Base-by-base conservation (phyloP, 1,284 basidiomycete species). In the Lentinus polychrous region DNA sequence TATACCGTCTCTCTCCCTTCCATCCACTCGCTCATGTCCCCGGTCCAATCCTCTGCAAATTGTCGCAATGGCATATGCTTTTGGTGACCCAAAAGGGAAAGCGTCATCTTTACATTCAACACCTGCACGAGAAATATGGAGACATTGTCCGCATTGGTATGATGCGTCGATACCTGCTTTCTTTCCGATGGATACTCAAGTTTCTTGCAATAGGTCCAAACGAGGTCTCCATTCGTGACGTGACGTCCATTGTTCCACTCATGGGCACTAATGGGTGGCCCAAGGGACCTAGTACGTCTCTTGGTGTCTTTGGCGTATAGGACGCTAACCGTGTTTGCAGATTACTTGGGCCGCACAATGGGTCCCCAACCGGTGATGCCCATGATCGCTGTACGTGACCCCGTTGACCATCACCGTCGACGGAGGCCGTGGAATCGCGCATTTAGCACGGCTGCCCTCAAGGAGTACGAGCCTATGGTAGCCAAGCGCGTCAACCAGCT, bases 381-480 rank as follows among this genome's bases (percentile, higher is more conserved):
- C 2, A 31, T 55, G 7, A 36, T 51, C 8, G 44, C 23, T 4
- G 14, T 35, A 18, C 45, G 50, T 2, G 51, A 56, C 31, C 37
- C 50, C 12, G 36, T 17, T 1, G 43, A 47, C 17, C 56, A 57
- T 32, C 45, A 45, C 14, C 43, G 22, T 3, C 50, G 56, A 14
- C 43, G 56, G 11, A 51, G 36, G 45, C 49, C 50, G 1, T 57
- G 56, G 54, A 54, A 51, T 37, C 54, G 56, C 18, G 56, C 49
- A 10, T 57, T 57, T 23, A 54, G 42, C 34, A 48, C 38, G 20
- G 22, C 47, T 2, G 50, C 50, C 8, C 24, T 57, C 36, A 56
- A 53, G 42, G 52, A 51, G 18, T 57, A 55, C 34, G 50, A 56
- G 23, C 40, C 40, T 2, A 46, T 52, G 15, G 17, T 55, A 15